These are phyloP conservation scores for Pichia norvegensis DNA, from an alignment of 1,139 yeast species.

Conservation along the genomic window DNA sequence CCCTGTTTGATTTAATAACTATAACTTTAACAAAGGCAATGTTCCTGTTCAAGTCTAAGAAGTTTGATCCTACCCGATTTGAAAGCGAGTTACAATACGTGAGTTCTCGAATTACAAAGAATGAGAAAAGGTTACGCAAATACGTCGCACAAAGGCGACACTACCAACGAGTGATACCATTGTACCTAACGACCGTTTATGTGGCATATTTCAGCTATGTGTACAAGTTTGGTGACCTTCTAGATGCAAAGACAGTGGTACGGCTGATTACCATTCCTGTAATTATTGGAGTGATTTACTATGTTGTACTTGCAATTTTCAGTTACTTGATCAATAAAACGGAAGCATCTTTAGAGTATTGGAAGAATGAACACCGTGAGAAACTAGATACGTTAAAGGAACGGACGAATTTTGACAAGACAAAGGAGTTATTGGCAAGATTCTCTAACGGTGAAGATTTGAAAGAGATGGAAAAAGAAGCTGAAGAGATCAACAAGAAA, in stretches of 20 bases:
- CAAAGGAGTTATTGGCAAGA: slow-evolving; percentile 62
- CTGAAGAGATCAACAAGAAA: slow-evolving; percentile 21
- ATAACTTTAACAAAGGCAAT: too few relatives aligned
- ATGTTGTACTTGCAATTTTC: slow-evolving; percentile 26
- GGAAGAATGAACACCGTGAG: slow-evolving; percentile 46
- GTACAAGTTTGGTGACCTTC: slow-evolving; percentile 15
- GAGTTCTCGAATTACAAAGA: slow-evolving; percentile 33
- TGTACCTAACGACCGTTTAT: slow-evolving; percentile 33
- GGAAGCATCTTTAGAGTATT: slow-evolving; percentile 28
- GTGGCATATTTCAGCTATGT: slow-evolving; percentile 26
- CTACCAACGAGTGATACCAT: slow-evolving; percentile 17
- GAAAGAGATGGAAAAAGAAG: slow-evolving; percentile 24
- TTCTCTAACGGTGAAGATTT: slow-evolving; percentile 42
- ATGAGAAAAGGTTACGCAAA: slow-evolving; percentile 31
- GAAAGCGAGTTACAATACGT: slow-evolving; percentile 44
- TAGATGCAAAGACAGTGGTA: slow-evolving; percentile 1
- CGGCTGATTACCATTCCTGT: slow-evolving; percentile 31
- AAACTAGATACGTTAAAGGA: slow-evolving; percentile 72
- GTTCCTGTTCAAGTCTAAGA: slow-evolving; percentile 22
- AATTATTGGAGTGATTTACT: slow-evolving; percentile 22
- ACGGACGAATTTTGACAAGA: slow-evolving; percentile 68
- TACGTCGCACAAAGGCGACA: slow-evolving; percentile 22
- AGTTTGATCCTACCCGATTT: slow-evolving; percentile 43
- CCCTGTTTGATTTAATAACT: too few relatives aligned
- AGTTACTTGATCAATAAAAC: slow-evolving; percentile 22